Evolutionary conservation across 352 stramenopile species (phyloP).

Genomic region (Globisporangium spinosum): DNA sequence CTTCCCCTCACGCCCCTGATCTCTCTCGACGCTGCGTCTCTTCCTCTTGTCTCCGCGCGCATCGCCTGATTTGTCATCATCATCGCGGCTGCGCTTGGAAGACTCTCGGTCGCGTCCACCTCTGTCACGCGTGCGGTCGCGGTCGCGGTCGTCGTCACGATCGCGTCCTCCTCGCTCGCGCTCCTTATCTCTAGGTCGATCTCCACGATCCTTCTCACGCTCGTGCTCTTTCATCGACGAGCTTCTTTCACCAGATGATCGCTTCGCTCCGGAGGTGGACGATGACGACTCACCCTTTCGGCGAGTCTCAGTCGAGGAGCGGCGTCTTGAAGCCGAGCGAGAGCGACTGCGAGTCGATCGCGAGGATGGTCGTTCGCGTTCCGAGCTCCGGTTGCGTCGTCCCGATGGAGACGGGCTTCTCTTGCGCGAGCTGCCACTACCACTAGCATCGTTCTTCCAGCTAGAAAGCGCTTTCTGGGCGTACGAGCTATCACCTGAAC

Average conservation of each 20-base stretch:
- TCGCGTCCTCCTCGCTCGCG: slow-evolving; percentile 21
- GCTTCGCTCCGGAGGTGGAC: slow-evolving; percentile 13
- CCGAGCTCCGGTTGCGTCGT: slow-evolving; percentile 19
- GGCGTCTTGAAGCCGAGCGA: slow-evolving; percentile 42
- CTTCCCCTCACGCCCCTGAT: slow-evolving; percentile 27
- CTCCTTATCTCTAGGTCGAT: slow-evolving; percentile 23
- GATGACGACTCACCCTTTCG: slow-evolving; percentile 24
- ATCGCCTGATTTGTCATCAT: slow-evolving; percentile 15
- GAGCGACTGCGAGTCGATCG: slow-evolving; percentile 19
- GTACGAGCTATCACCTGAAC: slow-evolving; percentile 3
- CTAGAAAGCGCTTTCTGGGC: slow-evolving; percentile 7
- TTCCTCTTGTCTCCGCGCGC: slow-evolving; percentile 25
- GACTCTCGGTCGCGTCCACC: slow-evolving; percentile 27
- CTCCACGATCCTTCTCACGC: slow-evolving; percentile 13
- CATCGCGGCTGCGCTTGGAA: slow-evolving; percentile 28
- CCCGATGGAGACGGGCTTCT: slow-evolving; percentile 3
- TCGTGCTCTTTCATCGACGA: slow-evolving; percentile 14
- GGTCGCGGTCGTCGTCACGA: slow-evolving; percentile 29
- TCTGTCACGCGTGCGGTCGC: slow-evolving; percentile 25
- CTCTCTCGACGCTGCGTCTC: slow-evolving; percentile 23
- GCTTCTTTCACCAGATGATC: slow-evolving; percentile 17
- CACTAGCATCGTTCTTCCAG: slow-evolving; percentile 6
- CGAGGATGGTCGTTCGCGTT: slow-evolving; percentile 11
- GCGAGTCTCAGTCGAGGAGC: slow-evolving; percentile 30
- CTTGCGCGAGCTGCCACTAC: slow-evolving; percentile 8